Conservation (phyloP, 345 rosid genomes). For the Eutrema japonicum region DNA sequence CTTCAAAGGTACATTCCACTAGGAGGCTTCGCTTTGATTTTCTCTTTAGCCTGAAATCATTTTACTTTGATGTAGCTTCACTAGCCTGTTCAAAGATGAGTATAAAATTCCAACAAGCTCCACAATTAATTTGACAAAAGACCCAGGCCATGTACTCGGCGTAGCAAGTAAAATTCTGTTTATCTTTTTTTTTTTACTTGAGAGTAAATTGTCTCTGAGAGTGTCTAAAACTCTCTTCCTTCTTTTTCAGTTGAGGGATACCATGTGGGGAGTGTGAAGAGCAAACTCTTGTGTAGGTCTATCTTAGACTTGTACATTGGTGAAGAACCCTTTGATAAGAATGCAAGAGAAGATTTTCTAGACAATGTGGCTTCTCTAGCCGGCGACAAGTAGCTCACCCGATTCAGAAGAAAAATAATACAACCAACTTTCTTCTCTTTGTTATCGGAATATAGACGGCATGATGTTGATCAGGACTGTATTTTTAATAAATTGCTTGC, state of each 20-base stretch:
- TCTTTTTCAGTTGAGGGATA: constrained; percentile 66
- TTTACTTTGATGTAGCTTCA: constrained; percentile 54
- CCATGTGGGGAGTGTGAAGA: constrained; percentile 76
- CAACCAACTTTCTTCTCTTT: constrained; percentile 18
- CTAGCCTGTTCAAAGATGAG: constrained; percentile 90
- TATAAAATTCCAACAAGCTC: constrained; percentile 80
- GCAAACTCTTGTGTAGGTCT: constrained; percentile 75
- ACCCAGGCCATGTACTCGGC: constrained; percentile 62
- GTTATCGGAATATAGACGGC: constrained; percentile 9
- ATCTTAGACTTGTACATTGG: constrained; percentile 83
- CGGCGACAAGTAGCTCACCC: constrained; percentile 18
- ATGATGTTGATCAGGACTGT: constrained; percentile 30
- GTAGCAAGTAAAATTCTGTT: constrained; percentile 59
- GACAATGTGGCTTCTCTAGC: constrained; percentile 59
- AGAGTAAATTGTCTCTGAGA: neutral
- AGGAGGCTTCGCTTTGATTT: neutral
- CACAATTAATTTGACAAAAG: constrained; percentile 70
- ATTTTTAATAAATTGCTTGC: constrained; percentile 19
- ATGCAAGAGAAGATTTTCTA: constrained; percentile 74
- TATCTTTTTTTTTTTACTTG: neutral
- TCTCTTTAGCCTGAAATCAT: neutral
- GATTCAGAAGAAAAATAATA: constrained; percentile 26
- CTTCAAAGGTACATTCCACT: constrained; percentile 63
- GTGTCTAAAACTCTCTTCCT: neutral
- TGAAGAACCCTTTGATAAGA: constrained; percentile 74